These are phyloP conservation scores for Paramyrothecium sp. DNA, from an alignment of 2,329 filamentous ascomycete species.

Conservation along the genomic window DNA sequence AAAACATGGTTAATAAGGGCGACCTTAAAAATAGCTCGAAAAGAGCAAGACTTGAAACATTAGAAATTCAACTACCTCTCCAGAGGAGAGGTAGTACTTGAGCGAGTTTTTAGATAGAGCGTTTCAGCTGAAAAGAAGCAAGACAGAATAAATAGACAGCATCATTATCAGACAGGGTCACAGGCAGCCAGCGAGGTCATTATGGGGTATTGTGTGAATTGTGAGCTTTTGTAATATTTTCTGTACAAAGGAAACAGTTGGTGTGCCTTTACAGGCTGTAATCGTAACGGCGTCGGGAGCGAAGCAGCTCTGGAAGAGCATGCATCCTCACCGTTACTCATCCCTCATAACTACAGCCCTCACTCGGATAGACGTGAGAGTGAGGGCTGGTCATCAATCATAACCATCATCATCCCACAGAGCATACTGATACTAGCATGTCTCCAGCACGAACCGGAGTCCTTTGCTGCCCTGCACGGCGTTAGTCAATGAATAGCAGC, in stretches of 20 bases:
- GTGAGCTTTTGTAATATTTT: not conserved
- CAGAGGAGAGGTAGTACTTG: too few relatives aligned
- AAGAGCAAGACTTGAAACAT: too few relatives aligned
- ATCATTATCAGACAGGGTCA: not conserved
- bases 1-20: too few relatives aligned
- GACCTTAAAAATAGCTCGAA: too few relatives aligned
- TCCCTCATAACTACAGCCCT: not conserved
- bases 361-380: not conserved
- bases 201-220: not conserved
- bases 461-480: conserved; percentile 27
- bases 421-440: conserved; percentile 12
- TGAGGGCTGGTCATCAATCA: not conserved
- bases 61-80: too few relatives aligned
- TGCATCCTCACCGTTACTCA: not conserved
- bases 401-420: not conserved
- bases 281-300: not conserved
- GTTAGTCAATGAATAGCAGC: conserved; percentile 7
- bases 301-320: not conserved
- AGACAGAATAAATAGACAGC: too few relatives aligned
- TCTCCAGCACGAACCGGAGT: conserved; percentile 29
- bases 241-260: not conserved
- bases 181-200: too few relatives aligned
- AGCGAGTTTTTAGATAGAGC: too few relatives aligned
- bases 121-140: too few relatives aligned
- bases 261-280: not conserved